A percentile compares a stretch with the other conserved stretches of the same genome.
phyloP scores from a whole-genome alignment of 1,139 yeast species.

The Kodamaea ohmeri region DNA sequence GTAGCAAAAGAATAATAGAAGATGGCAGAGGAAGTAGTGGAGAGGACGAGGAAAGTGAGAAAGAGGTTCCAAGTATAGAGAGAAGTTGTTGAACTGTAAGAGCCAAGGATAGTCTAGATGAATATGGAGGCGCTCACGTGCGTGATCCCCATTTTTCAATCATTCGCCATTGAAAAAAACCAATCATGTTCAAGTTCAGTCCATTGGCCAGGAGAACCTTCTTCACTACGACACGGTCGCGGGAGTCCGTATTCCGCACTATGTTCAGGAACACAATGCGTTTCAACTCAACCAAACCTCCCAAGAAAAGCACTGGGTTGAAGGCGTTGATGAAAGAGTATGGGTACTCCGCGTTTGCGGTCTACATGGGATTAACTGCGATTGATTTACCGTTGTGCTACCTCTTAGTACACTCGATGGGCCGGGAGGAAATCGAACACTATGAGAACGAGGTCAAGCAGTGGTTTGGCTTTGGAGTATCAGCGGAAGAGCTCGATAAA shows the following conservation, averaged over 20 bases:
- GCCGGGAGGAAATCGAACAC: conserved; percentile 72
- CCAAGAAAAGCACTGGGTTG: conserved; percentile 47
- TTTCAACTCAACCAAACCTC: conserved; percentile 22
- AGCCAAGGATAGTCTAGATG: too few species aligned
- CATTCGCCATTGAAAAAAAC: conserved; percentile 3
- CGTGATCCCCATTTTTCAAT: too few species aligned
- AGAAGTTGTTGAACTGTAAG: too few species aligned
- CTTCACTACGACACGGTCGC: background rate
- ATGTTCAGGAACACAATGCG: conserved; percentile 12
- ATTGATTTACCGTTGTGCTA: conserved; percentile 85
- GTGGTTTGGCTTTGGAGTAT: conserved; percentile 53
- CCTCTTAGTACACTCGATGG: conserved; percentile 76
- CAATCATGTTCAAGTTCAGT: conserved; percentile 4
- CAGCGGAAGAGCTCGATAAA: conserved; percentile 38
- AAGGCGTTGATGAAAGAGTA: conserved; percentile 77
- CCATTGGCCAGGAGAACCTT: conserved; percentile 3
- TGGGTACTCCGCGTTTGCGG: conserved; percentile 89
- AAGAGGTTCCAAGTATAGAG: too few species aligned
- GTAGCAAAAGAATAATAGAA: too few species aligned
- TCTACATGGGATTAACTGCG: conserved; percentile 66
- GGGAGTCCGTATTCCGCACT: conserved; percentile 1
- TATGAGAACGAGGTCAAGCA: conserved; percentile 62
- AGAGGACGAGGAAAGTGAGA: too few species aligned
- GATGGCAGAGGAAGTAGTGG: too few species aligned
- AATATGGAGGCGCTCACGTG: too few species aligned